Conservation (phyloP, 129 eudicot species). For the Chrysanthemum lavandulifolium region DNA sequence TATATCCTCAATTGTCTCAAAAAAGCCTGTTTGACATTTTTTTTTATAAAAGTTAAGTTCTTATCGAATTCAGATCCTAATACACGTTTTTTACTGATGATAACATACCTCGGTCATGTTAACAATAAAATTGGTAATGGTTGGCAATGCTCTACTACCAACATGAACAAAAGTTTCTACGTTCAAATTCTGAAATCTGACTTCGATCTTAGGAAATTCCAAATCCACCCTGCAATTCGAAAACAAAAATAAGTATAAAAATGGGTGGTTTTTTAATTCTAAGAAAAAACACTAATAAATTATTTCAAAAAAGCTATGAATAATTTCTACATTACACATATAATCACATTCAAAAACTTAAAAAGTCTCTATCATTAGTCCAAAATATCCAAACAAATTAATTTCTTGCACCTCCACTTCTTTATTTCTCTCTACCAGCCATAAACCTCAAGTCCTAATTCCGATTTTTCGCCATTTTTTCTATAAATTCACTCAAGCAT, state of each 20-base stretch:
- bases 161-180: conserved; percentile 79
- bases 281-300: background rate
- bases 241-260: conserved; percentile 13
- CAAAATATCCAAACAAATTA: background rate
- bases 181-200: conserved; percentile 71
- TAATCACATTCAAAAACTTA: background rate
- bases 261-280: conserved; percentile 9
- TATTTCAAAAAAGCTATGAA: background rate
- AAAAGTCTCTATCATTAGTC: conserved; percentile 9
- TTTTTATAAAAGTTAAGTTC: background rate
- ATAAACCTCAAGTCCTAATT: background rate
- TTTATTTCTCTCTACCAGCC: conserved; percentile 1
- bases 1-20: conserved; percentile 71
- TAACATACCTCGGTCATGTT: conserved; percentile 88
- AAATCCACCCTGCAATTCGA: conserved; percentile 76
- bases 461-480: background rate
- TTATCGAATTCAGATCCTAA: conserved; percentile 7
- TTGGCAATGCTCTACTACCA: conserved; percentile 97
- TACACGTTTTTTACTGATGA: conserved; percentile 6
- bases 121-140: conserved; percentile 80
- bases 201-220: conserved; percentile 90
- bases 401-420: conserved; percentile 11
- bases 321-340: background rate
- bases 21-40: conserved; percentile 52
- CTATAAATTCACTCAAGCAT: background rate